Base-by-base conservation (phyloP, 371 early-diverging fungal species). In the Nematocida ausubeli region DNA sequence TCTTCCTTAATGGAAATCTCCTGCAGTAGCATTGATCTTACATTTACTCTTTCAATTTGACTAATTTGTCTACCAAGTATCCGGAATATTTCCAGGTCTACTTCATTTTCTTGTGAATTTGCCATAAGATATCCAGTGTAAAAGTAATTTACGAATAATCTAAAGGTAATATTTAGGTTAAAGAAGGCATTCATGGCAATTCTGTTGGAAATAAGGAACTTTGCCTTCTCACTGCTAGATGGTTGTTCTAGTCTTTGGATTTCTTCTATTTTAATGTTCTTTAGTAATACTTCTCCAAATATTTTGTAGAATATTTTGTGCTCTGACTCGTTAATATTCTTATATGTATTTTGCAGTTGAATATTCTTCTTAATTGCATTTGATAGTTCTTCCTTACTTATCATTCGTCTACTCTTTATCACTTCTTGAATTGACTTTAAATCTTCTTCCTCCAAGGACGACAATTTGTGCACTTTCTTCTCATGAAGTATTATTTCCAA, bases 11-110 rank as follows among this genome's bases (percentile, higher is more conserved):
- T 34, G 0, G 16, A 14, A 16, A 30, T 49, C 47, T 63, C 63
- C 52, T 67, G 39, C 0, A 40, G 56, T 16, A 75, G 22, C 44
- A 64, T 35, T 14, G 78, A 75, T 1, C 32, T 28, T 14, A 57
- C 67, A 75, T 75, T 75, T 19, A 75, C 24, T 66, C 78, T 64
- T 39, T 64, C 78, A 16, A 66, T 54, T 24, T 4, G 35, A n/a
- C 24, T 30, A 16, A n/a, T 30, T 19, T 6, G 40, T 26, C 65
- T n/a, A 7, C 35, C 39, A 3, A 75, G 52, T 6, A 63, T 30
- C 32, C 24, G n/a, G 19, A 66, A 35, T 24, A 75, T 42, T 22
- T 34, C 68, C 24, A 30, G 16, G 32, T 75, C 78, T 16, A 75
- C 78, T 51, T 50, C 66, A 35, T 75, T 75, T 40, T 75, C 67